Evolutionary conservation across 78 protist species (phyloP).

Genomic region (Bigelowiella natans): DNA sequence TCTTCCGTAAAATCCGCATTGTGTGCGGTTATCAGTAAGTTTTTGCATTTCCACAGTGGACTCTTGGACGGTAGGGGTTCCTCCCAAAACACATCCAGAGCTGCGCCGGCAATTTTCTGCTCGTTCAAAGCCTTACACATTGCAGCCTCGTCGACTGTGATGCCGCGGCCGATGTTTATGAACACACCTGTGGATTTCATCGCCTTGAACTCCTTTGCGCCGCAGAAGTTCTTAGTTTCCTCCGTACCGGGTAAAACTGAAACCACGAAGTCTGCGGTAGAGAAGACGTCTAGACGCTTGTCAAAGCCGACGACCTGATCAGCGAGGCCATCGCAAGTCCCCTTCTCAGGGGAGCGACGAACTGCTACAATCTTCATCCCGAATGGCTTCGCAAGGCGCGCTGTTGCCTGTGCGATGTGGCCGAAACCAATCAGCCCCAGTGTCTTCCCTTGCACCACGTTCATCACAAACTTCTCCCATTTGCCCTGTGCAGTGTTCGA

Average conservation of each 20-base stretch:
- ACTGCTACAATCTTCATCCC: conserved; percentile 18
- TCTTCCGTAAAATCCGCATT: conserved; percentile 23
- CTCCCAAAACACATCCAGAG: conserved; percentile 41
- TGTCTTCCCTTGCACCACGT: neutral
- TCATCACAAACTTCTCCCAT: conserved; percentile 33
- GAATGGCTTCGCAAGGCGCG: neutral
- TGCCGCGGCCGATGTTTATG: conserved; percentile 39
- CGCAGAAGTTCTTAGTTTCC: neutral
- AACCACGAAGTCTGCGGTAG: conserved; percentile 23
- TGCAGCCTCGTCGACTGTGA: conserved; percentile 31
- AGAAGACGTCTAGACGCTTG: neutral
- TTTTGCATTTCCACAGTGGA: conserved; percentile 44
- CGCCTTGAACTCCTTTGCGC: neutral
- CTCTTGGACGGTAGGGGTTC: conserved; percentile 42
- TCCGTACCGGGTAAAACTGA: conserved; percentile 22
- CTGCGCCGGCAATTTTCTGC: conserved; percentile 29
- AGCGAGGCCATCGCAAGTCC: neutral
- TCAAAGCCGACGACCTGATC: neutral
- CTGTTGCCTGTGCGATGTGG: conserved; percentile 10
- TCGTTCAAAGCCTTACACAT: conserved; percentile 11
- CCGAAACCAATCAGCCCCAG: conserved; percentile 33
- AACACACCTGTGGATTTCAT: conserved; percentile 1
- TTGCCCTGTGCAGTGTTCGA: neutral
- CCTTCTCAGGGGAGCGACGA: neutral
- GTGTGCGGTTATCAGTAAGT: conserved; percentile 38